Conservation (phyloP, 1,284 basidiomycete genomes). For the Heterobasidion occidentale region DNA sequence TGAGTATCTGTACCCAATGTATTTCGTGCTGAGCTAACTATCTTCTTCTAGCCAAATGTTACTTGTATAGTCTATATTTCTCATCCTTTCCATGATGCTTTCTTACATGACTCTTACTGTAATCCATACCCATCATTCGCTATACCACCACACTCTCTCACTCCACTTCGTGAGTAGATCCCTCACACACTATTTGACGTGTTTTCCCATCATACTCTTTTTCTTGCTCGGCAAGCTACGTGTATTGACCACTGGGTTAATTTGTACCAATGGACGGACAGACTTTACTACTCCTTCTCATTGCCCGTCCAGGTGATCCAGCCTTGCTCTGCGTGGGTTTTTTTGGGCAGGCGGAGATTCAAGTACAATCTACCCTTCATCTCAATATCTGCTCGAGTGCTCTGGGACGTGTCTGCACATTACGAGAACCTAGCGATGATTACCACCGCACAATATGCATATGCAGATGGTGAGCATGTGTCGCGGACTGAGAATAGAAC, state of each 20-base stretch:
- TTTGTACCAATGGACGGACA: conserved; percentile 1
- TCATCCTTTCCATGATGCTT: conserved; percentile 8
- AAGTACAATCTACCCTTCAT: too few species aligned
- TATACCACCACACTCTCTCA: conserved; percentile 22
- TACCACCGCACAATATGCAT: background rate
- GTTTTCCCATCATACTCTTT: background rate
- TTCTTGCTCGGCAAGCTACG: background rate
- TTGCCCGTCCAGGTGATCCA: background rate
- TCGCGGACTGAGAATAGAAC: background rate
- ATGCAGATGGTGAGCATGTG: background rate
- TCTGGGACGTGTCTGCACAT: too few species aligned
- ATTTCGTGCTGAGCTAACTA: too few species aligned
- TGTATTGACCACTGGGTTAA: background rate
- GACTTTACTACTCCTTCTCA: background rate
- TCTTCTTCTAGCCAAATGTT: background rate
- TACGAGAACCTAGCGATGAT: too few species aligned
- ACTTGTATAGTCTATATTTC: background rate
- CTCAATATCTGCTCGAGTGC: too few species aligned
- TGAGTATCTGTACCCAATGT: too few species aligned
- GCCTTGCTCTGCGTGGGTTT: background rate
- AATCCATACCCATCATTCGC: conserved; percentile 14
- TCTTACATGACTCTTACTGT: conserved; percentile 11
- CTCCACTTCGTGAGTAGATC: conserved; percentile 13
- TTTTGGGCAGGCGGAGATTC: background rate
- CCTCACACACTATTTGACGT: conserved; percentile 13